Evolutionary conservation across 2,329 filamentous ascomycete genomes (phyloP).

Genomic region (Alternaria viburni): DNA sequence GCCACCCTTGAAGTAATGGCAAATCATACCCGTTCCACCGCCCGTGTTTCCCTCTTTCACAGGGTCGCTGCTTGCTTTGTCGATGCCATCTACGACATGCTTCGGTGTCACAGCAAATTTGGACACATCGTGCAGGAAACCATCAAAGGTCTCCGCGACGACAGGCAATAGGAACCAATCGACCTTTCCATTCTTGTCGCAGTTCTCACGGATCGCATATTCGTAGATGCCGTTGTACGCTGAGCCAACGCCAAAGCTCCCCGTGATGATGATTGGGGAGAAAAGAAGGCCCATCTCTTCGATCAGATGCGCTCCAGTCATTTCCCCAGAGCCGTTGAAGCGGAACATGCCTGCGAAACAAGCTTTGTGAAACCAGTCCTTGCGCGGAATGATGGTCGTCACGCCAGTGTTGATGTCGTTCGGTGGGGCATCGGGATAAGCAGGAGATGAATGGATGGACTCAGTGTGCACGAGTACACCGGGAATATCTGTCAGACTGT

Average conservation of each 20-base stretch:
- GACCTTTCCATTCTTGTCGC: slow-evolving; percentile 50
- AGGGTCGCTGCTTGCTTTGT: slow-evolving; percentile 56
- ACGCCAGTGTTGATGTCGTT: slow-evolving; percentile 52
- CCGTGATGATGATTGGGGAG: slow-evolving; percentile 67
- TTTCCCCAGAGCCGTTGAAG: slow-evolving; percentile 69
- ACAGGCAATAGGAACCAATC: slow-evolving; percentile 64
- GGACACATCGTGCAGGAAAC: slow-evolving; percentile 64
- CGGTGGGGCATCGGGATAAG: slow-evolving; percentile 33
- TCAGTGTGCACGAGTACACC: slow-evolving; percentile 53
- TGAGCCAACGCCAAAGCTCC: slow-evolving; percentile 63
- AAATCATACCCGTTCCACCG: slow-evolving; percentile 72
- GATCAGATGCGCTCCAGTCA: slow-evolving; percentile 68
- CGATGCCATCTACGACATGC: slow-evolving; percentile 62
- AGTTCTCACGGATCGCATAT: slow-evolving; percentile 58
- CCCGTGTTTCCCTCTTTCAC: slow-evolving; percentile 69
- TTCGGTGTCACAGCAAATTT: slow-evolving; percentile 62
- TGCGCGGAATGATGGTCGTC: slow-evolving; percentile 53
- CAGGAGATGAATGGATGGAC: slow-evolving; percentile 43
- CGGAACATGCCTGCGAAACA: slow-evolving; percentile 59
- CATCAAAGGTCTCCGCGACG: slow-evolving; percentile 69
- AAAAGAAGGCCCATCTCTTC: slow-evolving; percentile 66
- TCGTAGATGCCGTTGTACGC: slow-evolving; percentile 66
- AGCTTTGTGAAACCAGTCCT: slow-evolving; percentile 50
- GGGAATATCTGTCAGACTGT: slow-evolving; percentile 54
- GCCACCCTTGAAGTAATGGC: slow-evolving; percentile 70